phyloP scores from a whole-genome alignment of 2,329 filamentous ascomycete species.

The Pseudophaeomoniella oleicola region DNA sequence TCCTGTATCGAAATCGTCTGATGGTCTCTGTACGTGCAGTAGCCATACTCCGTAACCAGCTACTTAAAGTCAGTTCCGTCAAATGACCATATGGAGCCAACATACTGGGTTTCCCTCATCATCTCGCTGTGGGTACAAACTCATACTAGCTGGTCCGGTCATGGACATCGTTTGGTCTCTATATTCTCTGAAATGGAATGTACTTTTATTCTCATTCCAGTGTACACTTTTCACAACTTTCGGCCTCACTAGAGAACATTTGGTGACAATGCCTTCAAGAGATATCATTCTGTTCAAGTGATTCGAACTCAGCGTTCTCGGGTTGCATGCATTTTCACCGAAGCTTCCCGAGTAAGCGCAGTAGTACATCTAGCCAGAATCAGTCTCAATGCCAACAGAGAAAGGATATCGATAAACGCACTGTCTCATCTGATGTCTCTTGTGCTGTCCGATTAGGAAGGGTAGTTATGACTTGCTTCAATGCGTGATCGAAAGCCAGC shows the following conservation, averaged over 20 bases:
- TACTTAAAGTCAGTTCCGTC: conserved; percentile 12
- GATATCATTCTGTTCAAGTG: conserved; percentile 96
- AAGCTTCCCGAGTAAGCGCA: conserved; percentile 96
- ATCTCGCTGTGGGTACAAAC: conserved; percentile 88
- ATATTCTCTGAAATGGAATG: conserved; percentile 83
- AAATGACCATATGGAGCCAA: conserved; percentile 4
- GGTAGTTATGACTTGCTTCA: conserved; percentile 76
- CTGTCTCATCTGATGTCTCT: conserved; percentile 61
- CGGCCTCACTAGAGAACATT: conserved; percentile 85
- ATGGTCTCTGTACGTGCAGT: conserved; percentile 89
- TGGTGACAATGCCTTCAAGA: conserved; percentile 91
- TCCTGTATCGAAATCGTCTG: conserved; percentile 97
- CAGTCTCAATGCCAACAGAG: background rate
- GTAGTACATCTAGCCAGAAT: conserved; percentile 49
- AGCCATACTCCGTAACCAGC: conserved; percentile 88
- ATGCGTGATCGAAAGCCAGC: conserved; percentile 74
- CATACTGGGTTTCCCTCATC: conserved; percentile 71
- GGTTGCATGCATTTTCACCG: conserved; percentile 87
- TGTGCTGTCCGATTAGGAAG: conserved; percentile 60
- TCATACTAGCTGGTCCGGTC: conserved; percentile 73
- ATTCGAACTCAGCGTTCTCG: conserved; percentile 73
- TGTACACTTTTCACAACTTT: conserved; percentile 98
- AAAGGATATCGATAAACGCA: conserved; percentile 19
- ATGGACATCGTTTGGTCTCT: conserved; percentile 92
- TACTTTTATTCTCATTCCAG: conserved; percentile 75